phyloP scores from a whole-genome alignment of 371 early-diverging fungal genomes.

The Zopfochytrium polystomum region DNA sequence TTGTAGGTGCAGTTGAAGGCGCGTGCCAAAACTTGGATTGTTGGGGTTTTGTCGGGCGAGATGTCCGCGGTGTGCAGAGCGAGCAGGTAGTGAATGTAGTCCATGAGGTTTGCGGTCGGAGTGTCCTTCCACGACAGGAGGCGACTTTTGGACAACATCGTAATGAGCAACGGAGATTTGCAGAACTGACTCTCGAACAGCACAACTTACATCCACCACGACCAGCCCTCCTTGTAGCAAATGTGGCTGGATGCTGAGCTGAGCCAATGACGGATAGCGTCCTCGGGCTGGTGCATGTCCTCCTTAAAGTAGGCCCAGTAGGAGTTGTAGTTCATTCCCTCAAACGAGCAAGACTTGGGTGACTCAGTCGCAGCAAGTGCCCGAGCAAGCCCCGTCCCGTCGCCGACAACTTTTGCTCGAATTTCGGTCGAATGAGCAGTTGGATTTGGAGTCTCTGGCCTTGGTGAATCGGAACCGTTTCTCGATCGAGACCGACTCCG shows the following conservation, averaged over 20 bases:
- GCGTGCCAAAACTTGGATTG: conserved; percentile 2
- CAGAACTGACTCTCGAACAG: not conserved
- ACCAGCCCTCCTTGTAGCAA: conserved; percentile 20
- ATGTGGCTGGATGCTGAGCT: conserved; percentile 4
- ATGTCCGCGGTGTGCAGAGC: conserved; percentile 14
- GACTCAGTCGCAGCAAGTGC: not conserved
- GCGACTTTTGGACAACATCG: conserved; percentile 5
- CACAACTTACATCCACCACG: conserved; percentile 19
- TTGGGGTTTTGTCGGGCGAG: not conserved
- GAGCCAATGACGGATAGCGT: not conserved
- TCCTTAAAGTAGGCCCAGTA: conserved; percentile 27
- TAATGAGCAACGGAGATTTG: not conserved
- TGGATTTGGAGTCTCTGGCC: too few species aligned
- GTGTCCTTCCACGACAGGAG: conserved; percentile 18
- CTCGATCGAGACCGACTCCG: too few species aligned
- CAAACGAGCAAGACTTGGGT: conserved; percentile 3
- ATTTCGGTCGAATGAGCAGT: too few species aligned
- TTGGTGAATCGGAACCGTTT: too few species aligned
- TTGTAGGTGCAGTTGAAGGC: conserved; percentile 13
- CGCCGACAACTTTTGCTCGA: conserved; percentile 8
- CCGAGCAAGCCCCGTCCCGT: conserved; percentile 13
- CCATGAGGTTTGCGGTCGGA: conserved; percentile 20
- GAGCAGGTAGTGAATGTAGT: conserved; percentile 16
- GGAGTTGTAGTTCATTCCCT: conserved; percentile 14
- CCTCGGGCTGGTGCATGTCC: conserved; percentile 10